These are phyloP conservation scores for Claviceps sp. DNA, from an alignment of 2,329 filamentous ascomycete species.

Conservation along the genomic window DNA sequence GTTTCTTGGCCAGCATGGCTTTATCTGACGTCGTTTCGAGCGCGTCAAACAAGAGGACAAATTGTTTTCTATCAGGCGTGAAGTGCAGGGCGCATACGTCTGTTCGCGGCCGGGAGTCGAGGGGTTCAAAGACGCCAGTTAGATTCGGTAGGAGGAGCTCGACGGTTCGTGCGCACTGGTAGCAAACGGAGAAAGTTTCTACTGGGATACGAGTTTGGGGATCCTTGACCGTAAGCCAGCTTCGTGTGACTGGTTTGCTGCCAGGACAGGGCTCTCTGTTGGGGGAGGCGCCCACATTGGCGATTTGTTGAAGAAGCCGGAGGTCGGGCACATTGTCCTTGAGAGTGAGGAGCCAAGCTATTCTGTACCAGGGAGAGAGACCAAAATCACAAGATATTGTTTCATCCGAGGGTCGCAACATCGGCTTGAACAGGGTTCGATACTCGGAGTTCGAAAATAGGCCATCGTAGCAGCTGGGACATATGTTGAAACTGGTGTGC, in stretches of 20 bases:
- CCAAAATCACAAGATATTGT: conserved; percentile 68
- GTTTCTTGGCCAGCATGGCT: conserved; percentile 28
- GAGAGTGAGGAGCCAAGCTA: conserved; percentile 69
- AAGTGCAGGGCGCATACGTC: conserved; percentile 59
- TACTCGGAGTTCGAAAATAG: conserved; percentile 59
- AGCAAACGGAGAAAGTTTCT: conserved; percentile 61
- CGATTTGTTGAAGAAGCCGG: conserved; percentile 55
- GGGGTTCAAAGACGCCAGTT: conserved; percentile 48
- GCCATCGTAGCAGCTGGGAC: conserved; percentile 62
- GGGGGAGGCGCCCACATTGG: conserved; percentile 38
- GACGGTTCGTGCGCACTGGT: conserved; percentile 57
- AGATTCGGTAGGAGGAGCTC: conserved; percentile 63
- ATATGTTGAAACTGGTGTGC: conserved; percentile 63
- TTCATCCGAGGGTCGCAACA: conserved; percentile 42
- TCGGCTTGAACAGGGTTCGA: conserved; percentile 45
- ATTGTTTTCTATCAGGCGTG: conserved; percentile 35
- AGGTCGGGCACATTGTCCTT: conserved; percentile 56
- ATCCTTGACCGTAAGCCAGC: conserved; percentile 67
- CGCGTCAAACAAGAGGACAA: conserved; percentile 45
- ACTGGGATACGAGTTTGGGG: conserved; percentile 50
- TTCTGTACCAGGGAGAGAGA: conserved; percentile 61
- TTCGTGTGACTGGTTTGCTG: conserved; percentile 37
- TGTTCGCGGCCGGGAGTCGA: conserved; percentile 31
- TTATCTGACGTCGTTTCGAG: conserved; percentile 44
- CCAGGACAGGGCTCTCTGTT: conserved; percentile 44